phyloP scores from a whole-genome alignment of 2,329 filamentous ascomycete genomes.

The Scopulariopsis brevicaulis region DNA sequence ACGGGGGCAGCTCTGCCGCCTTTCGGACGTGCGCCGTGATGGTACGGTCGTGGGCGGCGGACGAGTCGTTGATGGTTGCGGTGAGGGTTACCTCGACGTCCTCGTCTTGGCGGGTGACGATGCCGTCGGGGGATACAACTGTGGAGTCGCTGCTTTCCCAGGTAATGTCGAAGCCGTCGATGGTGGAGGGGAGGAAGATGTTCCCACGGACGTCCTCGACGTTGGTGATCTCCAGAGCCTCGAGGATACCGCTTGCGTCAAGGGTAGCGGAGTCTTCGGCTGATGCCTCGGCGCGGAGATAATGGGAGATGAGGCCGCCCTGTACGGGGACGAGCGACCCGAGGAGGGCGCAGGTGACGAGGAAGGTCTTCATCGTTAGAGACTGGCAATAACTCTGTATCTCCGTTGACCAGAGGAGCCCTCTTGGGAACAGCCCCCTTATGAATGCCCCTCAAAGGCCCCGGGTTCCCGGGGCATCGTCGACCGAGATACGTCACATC shows the following conservation, averaged over 20 bases:
- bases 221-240: constrained; percentile 17
- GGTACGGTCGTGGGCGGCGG: constrained; percentile 11
- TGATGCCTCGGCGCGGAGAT: not conserved
- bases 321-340: not conserved
- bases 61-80: constrained; percentile 16
- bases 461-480: not conserved
- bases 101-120: constrained; percentile 19
- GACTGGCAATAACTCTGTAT: not conserved
- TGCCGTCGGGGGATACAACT: constrained; percentile 21
- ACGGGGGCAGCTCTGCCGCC: constrained; percentile 17
- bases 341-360: not conserved
- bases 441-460: not conserved
- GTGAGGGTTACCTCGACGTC: constrained; percentile 19
- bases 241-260: constrained; percentile 13
- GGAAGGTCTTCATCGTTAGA: not conserved
- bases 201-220: constrained; percentile 25
- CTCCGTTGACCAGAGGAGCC: not conserved
- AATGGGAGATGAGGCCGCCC: constrained; percentile 2
- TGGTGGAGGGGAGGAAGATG: constrained; percentile 18
- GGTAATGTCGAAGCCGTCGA: constrained; percentile 17
- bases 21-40: constrained; percentile 21
- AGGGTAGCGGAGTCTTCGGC: constrained; percentile 1
- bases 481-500: not conserved
- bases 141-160: constrained; percentile 22
- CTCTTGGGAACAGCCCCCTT: not conserved